These are phyloP conservation scores for Pseudogymnoascus sp. DNA, from an alignment of 2,329 filamentous ascomycete species.

Conservation along the genomic window DNA sequence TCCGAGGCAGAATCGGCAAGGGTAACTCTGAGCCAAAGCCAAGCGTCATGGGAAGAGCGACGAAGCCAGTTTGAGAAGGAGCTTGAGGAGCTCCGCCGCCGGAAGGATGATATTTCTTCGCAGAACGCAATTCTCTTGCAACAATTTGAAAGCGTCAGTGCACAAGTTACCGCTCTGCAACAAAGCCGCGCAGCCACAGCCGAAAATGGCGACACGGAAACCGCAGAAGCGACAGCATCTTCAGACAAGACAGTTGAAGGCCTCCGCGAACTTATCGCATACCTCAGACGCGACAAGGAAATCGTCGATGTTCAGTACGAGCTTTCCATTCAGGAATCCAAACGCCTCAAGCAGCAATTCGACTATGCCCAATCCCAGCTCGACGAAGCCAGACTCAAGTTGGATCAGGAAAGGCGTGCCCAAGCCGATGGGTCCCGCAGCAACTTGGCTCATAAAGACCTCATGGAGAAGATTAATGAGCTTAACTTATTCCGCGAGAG, in stretches of 20 bases:
- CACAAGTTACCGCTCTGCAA: constrained; percentile 73
- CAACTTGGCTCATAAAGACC: constrained; percentile 74
- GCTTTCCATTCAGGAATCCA: constrained; percentile 77
- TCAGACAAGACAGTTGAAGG: constrained; percentile 61
- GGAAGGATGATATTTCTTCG: constrained; percentile 75
- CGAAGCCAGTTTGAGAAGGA: constrained; percentile 77
- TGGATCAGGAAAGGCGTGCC: constrained; percentile 78
- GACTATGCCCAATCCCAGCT: constrained; percentile 81
- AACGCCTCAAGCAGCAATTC: constrained; percentile 82
- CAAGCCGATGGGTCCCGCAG: constrained; percentile 66
- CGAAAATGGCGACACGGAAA: constrained; percentile 43
- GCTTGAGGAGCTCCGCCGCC: constrained; percentile 66
- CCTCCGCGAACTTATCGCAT: constrained; percentile 83
- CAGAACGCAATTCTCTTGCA: constrained; percentile 89
- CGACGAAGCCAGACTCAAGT: constrained; percentile 79
- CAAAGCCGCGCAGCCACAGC: constrained; percentile 58
- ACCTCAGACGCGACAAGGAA: constrained; percentile 90
- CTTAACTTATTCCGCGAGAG: constrained; percentile 94
- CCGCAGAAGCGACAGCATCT: constrained; percentile 29
- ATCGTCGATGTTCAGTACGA: constrained; percentile 96
- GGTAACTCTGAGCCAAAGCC: constrained; percentile 67
- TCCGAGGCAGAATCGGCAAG: constrained; percentile 82
- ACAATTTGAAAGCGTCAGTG: constrained; percentile 75
- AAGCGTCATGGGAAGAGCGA: constrained; percentile 82
- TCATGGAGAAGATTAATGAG: constrained; percentile 92